Evolutionary conservation across 2,329 filamentous ascomycete genomes (phyloP), one percentile per base, ranked within the genome.

Genomic region (Nothomitra cinnamomea): DNA sequence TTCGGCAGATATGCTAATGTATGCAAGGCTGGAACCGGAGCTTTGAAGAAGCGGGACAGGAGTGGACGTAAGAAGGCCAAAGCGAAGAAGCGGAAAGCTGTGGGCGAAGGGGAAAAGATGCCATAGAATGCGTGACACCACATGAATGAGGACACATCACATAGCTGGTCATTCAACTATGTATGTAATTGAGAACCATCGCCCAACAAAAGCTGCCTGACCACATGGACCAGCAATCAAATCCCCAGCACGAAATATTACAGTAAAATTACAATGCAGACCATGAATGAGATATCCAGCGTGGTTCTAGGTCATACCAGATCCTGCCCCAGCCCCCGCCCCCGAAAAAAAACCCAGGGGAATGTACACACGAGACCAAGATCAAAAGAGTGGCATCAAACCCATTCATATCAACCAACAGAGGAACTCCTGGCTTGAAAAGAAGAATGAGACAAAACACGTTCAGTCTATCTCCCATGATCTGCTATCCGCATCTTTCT

Each of bases 1-100:
- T 98, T 88, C 66, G 70, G 73, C 28, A 76, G 79, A 52, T 98
- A 96, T 70, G 89, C 88, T 21, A 92, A 96, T 60, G 76, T 88
- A 2, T 95, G 89, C 70, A 95, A 94, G 72, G 72, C 76, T 0
- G 87, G 88, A 4, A 95, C 96, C 88, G 75, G 78, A 50, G 82
- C 83, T 6, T 65, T 98, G 69, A 96, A 95, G 78, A 95, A 94
- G 65, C 77, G 92, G 60, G 90, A 96, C 69, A 78, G 88, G 63
- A 94, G 84, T 68, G 90, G 87, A 75, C 81, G 82, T 60, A 85
- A 84, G 70, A 79, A 78, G 72, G 86, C 85, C 65, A 81, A 84
- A 61, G 85, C 84, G 66, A 87, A 84, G 58, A 86, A 83, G 71
- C 80, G 75, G 66, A 75, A 71, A 61, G 79, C 75, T 21, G 49